phyloP scores from a whole-genome alignment of 176 grass and related monocot species.

The barley (Hordeum vulgare) region MorexV3_pseudomolecules_assembly NC_058519.1:639443473-639443972 shows the following conservation, averaged over 20 bases:
- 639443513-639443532: no score
- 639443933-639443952: background rate
- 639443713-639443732: conserved; percentile 4
- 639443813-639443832: conserved; percentile 20
- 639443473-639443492: no score
- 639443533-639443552: no score
- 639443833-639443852: background rate
- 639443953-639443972: background rate
- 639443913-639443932: background rate
- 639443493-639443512: no score
- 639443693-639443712: no score
- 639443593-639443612: background rate
- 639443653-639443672: background rate
- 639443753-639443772: background rate
- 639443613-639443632: background rate
- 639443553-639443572: no score
- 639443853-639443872: background rate
- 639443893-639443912: background rate
- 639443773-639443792: background rate
- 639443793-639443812: background rate
- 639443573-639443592: no score
- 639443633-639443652: background rate
- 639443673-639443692: background rate
- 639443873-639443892: background rate
- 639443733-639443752: background rate